Conservation (phyloP, 495 filamentous ascomycete species). For the Cercophora scortea region DNA sequence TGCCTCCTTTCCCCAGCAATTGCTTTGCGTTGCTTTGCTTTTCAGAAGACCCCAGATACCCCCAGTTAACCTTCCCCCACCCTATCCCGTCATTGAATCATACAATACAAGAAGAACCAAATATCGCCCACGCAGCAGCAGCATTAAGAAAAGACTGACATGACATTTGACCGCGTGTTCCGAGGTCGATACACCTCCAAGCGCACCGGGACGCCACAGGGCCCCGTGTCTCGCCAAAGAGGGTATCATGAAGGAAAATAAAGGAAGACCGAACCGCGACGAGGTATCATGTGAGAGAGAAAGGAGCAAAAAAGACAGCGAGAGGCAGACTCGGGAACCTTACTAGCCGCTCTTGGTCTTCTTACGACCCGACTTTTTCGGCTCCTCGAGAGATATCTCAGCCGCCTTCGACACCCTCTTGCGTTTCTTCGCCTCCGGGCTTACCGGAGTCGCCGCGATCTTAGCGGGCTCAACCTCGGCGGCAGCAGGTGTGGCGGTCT, state of each 20-base stretch:
- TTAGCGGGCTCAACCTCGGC: slow-evolving; percentile 45
- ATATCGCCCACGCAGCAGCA: too few species aligned
- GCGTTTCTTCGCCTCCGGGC: slow-evolving; percentile 56
- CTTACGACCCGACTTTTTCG: slow-evolving; percentile 47
- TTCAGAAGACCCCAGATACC: too few species aligned
- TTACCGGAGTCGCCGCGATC: slow-evolving; percentile 42
- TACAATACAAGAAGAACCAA: too few species aligned
- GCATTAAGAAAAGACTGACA: not conserved
- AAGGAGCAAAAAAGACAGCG: slow-evolving; percentile 9
- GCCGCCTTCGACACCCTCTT: slow-evolving; percentile 46
- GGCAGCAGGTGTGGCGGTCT: slow-evolving; percentile 38
- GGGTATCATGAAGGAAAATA: not conserved
- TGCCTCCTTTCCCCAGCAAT: too few species aligned
- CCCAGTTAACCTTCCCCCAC: too few species aligned
- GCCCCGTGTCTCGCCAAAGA: slow-evolving; percentile 5
- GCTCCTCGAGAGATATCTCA: slow-evolving; percentile 34
- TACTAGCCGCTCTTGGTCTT: slow-evolving; percentile 35
- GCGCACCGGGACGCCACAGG: not conserved
- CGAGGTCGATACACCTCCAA: not conserved
- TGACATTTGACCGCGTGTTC: not conserved
- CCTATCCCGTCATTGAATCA: too few species aligned
- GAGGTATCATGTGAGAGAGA: slow-evolving; percentile 25
- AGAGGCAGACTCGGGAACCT: slow-evolving; percentile 2
- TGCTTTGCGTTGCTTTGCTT: too few species aligned
- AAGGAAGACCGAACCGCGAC: slow-evolving; percentile 6